These are phyloP conservation scores for Tulasnella sp. DNA, from an alignment of 768 basidiomycete genomes.

Conservation along the genomic window DNA sequence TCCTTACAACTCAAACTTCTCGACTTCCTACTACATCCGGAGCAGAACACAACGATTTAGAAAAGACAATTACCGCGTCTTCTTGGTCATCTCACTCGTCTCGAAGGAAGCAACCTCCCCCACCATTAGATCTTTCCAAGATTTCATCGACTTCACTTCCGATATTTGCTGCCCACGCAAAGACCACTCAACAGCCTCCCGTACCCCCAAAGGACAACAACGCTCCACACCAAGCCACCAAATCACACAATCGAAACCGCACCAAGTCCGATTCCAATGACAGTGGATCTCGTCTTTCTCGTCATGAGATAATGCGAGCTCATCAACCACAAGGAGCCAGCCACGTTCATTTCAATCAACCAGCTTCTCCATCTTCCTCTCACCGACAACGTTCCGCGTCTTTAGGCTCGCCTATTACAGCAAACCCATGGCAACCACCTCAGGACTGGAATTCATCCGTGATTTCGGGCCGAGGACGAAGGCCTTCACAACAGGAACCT, in stretches of 20 bases:
- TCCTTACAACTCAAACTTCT: neutral
- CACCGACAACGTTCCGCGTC: no score
- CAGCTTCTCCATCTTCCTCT: no score
- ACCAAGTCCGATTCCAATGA: neutral
- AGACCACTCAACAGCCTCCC: neutral
- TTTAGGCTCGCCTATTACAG: no score
- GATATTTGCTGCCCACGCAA: neutral
- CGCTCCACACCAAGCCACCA: neutral
- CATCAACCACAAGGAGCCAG: no score
- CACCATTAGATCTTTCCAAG: constrained; percentile 7
- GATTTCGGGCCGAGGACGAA: neutral
- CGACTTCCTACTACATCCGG: neutral
- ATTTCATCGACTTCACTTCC: neutral
- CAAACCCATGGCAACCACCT: no score
- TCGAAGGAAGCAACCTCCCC: constrained; percentile 7
- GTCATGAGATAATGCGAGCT: no score
- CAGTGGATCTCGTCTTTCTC: no score
- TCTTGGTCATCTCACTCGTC: neutral
- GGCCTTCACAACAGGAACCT: neutral
- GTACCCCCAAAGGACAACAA: neutral
- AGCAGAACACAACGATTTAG: neutral
- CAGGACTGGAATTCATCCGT: constrained; percentile 11
- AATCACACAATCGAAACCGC: neutral
- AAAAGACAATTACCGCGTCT: constrained; percentile 1
- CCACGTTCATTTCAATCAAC: no score